Evolutionary conservation across 2,329 filamentous ascomycete species (phyloP).

Genomic region (Emericellopsis cladophorae): DNA sequence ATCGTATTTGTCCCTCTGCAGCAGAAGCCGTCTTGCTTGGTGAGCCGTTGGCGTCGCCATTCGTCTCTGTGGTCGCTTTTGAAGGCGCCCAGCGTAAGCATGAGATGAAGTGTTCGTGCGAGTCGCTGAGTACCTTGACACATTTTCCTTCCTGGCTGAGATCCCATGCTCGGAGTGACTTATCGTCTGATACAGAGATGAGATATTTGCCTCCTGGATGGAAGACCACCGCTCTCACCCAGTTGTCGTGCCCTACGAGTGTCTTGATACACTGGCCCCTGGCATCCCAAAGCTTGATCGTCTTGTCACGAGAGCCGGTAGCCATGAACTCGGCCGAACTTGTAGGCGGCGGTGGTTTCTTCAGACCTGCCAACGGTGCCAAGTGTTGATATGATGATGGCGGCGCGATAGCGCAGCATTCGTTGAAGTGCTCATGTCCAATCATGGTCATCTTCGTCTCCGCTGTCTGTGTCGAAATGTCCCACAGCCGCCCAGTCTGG

Average conservation of each 20-base stretch:
- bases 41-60: slow-evolving; percentile 12
- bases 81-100: slow-evolving; percentile 81
- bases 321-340: slow-evolving; percentile 81
- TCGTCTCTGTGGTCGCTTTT: slow-evolving; percentile 19
- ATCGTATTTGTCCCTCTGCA: slow-evolving; percentile 54
- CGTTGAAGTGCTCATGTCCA: slow-evolving; percentile 75
- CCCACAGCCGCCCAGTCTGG: slow-evolving; percentile 73
- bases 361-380: slow-evolving; percentile 65
- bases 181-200: slow-evolving; percentile 77
- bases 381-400: slow-evolving; percentile 66
- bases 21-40: slow-evolving; percentile 30
- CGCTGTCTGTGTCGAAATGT: slow-evolving; percentile 49
- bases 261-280: slow-evolving; percentile 77
- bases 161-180: slow-evolving; percentile 90
- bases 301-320: slow-evolving; percentile 81
- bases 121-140: slow-evolving; percentile 67
- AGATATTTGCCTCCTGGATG: slow-evolving; percentile 89
- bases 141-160: slow-evolving; percentile 80
- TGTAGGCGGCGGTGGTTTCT: slow-evolving; percentile 62
- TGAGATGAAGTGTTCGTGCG: slow-evolving; percentile 74
- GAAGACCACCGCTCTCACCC: slow-evolving; percentile 77
- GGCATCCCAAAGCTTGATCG: slow-evolving; percentile 79
- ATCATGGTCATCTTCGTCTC: slow-evolving; percentile 71
- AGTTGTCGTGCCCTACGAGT: slow-evolving; percentile 82
- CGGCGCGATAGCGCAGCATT: slow-evolving; percentile 81